Base-by-base conservation (phyloP, 2,329 filamentous ascomycete genomes). In the Zymoseptoria tritici region DNA sequence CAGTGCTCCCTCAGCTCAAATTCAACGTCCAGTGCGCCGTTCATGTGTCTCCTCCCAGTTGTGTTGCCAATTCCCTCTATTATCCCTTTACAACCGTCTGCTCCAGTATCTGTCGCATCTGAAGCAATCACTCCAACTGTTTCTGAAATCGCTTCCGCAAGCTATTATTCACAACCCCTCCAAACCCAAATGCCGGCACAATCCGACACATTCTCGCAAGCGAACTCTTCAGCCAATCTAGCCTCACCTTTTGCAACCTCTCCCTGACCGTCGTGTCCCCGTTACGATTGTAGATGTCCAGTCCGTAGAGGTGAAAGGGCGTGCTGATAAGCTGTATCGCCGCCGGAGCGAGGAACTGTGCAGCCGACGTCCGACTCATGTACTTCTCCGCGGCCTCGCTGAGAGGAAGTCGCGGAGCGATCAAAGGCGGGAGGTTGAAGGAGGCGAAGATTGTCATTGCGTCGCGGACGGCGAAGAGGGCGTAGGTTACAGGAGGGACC, bases 361-460 rank as follows among this genome's bases (percentile, higher is more conserved):
- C 90, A 3, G 88, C 70, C 1, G 73, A 76, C 0, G 74, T 72
- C 1, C 71, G 70, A 4, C 67, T 77, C 16, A 85, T 76, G 31
- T 85, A 73, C 62, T 83, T 82, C 58, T 80, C 78, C 26, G 79
- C 78, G 19, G 81, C 75, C 54, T 68, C 64, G 49, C 59, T 57
- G 16, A 70, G 29, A 3, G 75, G 83, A 20, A 96, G 77, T 5
- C 78, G 75, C 0, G 91, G 90, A 0, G 89, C 90, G 9, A 97
- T 79, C 1, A 94, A 71, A 0, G 90, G 84, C 0, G 93, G 93
- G 2, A 96, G 78, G 72, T 97, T 97, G 81, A 97, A 97, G 11
- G 85, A 90, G 4, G 91, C 91, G 73, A 95, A 96, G 68, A 96
- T 91, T 56, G 92, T 96, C 62, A 96, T 77, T 75, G 87, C 90